Evolutionary conservation across 169 alveolate species (phyloP), one percentile per base, ranked within the genome.

Genomic region (Plasmodium fragile): DNA sequence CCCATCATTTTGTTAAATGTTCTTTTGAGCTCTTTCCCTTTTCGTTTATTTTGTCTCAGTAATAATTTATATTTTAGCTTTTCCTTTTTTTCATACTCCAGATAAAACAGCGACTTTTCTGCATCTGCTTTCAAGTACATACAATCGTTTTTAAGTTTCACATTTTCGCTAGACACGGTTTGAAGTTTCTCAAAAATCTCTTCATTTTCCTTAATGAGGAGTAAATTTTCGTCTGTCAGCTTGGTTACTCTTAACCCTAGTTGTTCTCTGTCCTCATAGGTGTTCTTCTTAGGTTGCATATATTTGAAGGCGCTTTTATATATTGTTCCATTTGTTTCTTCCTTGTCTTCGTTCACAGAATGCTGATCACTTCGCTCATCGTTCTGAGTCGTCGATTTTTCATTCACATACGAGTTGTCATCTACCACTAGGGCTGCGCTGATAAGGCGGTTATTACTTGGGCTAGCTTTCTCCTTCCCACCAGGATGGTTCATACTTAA

Each of bases 181-280:
- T 91, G 82, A 70, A 91, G 82, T 71, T 91, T 91, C 13, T 91
- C 80, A 77, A 79, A 81, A 22, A 91, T 45, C 52, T 91, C 94
- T 91, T 77, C 94, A 91, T 91, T 91, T 34, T 91, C 94, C 55
- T 91, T 91, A 65, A 81, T 69, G 59, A 91, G 59, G 39, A 91
- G 25, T 10, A 52, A 49, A 70, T 91, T 91, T 34, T 91, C 94
- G 28, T 91, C 82, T 6, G 94, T 80, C 43, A 91, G 28, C 10
- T 91, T 45, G 30, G 69, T 79, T 11, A 91, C 55, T 91, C 25
- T 91, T 5, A 30, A 4, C 11, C 22, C 75, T 70, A 91, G 82
- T 49, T 91, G 84, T 3, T 39, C 55, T 18, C 81, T 91, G 1
- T 80, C 94, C 10, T 91, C 72, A 1, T 8, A 13, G 32, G 22